A percentile compares a stretch with the other conserved stretches of the same genome.
Conservation (phyloP, 768 basidiomycete genomes). For the Amanita inopinata region DNA sequence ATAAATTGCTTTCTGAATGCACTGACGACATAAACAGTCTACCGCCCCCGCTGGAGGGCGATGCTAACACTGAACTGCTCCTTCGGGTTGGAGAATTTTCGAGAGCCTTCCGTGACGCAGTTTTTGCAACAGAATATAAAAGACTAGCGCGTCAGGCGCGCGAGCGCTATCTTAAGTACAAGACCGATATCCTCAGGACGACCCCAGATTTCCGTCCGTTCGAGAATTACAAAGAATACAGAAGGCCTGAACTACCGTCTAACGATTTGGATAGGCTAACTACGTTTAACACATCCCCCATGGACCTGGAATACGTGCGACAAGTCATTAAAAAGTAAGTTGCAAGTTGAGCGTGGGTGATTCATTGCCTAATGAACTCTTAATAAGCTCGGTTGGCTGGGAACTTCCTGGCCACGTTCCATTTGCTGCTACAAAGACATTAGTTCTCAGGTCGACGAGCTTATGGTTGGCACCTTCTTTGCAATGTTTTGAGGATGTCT, state of each 20-base stretch:
- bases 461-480: constrained; percentile 27
- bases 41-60: constrained; percentile 26
- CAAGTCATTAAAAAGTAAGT: neutral
- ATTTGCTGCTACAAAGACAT: constrained; percentile 26
- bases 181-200: constrained; percentile 25
- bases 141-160: constrained; percentile 26
- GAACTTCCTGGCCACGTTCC: constrained; percentile 33
- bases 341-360: constrained; percentile 6
- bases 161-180: constrained; percentile 23
- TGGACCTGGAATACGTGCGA: constrained; percentile 22
- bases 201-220: constrained; percentile 31
- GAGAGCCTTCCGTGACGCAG: constrained; percentile 19
- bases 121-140: constrained; percentile 24
- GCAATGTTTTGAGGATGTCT: constrained; percentile 24
- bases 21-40: constrained; percentile 25
- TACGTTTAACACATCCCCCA: neutral
- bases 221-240: neutral
- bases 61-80: constrained; percentile 38
- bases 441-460: constrained; percentile 24
- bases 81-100: constrained; percentile 36
- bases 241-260: neutral
- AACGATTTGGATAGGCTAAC: constrained; percentile 12
- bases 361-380: constrained; percentile 7
- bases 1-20: constrained; percentile 27
- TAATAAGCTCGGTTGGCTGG: constrained; percentile 28